Percentiles rank a stretch among this genome's conserved stretches.
Evolutionary conservation across 345 rosid genomes (phyloP).

Genomic region (Odontarrhena argentea): DNA sequence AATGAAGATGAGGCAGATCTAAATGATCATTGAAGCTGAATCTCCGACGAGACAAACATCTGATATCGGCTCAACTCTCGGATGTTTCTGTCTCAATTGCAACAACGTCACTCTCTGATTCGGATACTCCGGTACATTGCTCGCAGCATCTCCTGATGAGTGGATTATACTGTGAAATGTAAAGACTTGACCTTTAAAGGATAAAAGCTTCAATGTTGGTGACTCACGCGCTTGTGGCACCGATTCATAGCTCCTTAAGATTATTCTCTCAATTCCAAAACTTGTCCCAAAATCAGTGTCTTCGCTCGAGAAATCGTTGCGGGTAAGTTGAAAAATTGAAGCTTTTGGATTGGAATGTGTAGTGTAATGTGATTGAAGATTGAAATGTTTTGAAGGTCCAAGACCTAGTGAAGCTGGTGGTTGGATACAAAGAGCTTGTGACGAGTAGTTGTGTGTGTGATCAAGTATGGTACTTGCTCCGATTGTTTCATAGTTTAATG

Average conservation of each 20-base stretch:
- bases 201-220: constrained; percentile 26
- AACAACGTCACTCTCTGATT: constrained; percentile 66
- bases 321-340: constrained; percentile 44
- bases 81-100: constrained; percentile 63
- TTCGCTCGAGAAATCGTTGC: constrained; percentile 86
- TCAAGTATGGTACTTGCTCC: no score
- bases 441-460: constrained; percentile 90
- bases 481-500: no score
- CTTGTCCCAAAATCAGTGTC: constrained; percentile 59
- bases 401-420: constrained; percentile 87
- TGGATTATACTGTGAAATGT: constrained; percentile 3
- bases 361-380: neutral
- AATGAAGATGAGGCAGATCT: constrained; percentile 17
- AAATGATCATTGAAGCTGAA: constrained; percentile 90
- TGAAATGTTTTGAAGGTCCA: constrained; percentile 55
- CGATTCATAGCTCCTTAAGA: constrained; percentile 64
- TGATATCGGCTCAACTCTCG: constrained; percentile 64
- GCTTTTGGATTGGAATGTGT: constrained; percentile 42
- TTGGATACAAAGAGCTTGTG: constrained; percentile 83
- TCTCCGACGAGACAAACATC: constrained; percentile 89
- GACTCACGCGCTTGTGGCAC: constrained; percentile 34
- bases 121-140: constrained; percentile 77
- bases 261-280: constrained; percentile 46
- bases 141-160: constrained; percentile 37
- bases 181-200: constrained; percentile 9